Base-by-base conservation (phyloP, 805 yeast genomes). In the Tetrapisispora phaffii region DNA sequence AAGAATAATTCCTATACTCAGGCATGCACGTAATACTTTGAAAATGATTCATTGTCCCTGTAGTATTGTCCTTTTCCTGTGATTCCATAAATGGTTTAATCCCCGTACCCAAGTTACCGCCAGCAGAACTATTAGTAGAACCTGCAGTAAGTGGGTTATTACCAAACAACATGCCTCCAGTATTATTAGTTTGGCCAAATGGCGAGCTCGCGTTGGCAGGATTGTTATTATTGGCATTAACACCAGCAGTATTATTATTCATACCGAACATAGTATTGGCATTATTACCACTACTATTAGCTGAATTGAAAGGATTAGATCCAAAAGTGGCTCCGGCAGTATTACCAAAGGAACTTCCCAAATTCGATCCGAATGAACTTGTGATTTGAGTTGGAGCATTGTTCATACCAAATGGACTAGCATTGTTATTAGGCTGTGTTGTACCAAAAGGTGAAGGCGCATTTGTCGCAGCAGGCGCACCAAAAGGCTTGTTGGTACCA, bases 11-110 rank as follows among this genome's bases (percentile, higher is more conserved):
- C 54, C 74, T 75, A 60, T 90, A 93, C 63, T 87, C 95, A 5
- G 95, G 95, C 97, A 93, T 89, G 38, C 85, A 76, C 10, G 85
- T 70, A 49, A 93, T 82, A 54, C 79, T 79, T 63, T 90, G 86
- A 66, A 71, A 89, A 41, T 72, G 66, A 45, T 78, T 80, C 19
- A 71, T 68, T 7, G 76, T 74, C 28, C 78, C 75, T 12, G 79
- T 69, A 4, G 71, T 62, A 31, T 66, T 60, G 57, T 89, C 97
- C 56, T 82, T 84, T 61, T 90, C 97, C 31, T 73, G 70, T 51
- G 65, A 72, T 8, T 88, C 74, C 42, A 77, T 71, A 60, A 80
- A 89, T 1, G 95, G 90, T 53, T 74, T 78, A 8, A 72, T 65
- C 0, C 81, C 76, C 4, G 96, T 82, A 29, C 96, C 95, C 29